Percentiles rank a stretch among this genome's conserved stretches.
These are phyloP conservation scores for Talaromyces sp. DNA, from an alignment of 2,329 filamentous ascomycete species.

Conservation along the genomic window DNA sequence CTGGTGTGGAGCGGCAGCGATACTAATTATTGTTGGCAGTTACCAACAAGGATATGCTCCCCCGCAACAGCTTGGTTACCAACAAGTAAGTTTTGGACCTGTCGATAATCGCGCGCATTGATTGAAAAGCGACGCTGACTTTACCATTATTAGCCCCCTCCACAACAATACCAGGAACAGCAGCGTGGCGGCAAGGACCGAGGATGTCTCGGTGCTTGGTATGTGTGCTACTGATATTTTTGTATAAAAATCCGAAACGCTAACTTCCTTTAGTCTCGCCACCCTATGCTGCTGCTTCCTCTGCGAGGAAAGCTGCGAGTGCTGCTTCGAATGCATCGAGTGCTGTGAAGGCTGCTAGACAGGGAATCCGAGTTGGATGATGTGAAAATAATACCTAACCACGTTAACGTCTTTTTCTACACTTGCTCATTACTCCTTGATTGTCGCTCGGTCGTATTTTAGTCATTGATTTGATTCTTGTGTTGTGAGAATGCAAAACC, in stretches of 20 bases:
- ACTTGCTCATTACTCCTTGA: background rate
- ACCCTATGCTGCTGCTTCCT: conserved; percentile 61
- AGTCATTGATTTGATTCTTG: background rate
- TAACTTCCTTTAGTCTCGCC: conserved; percentile 40
- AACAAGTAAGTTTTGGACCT: conserved; percentile 18
- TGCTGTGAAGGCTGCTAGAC: conserved; percentile 41
- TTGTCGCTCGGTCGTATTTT: background rate
- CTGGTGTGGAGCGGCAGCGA: background rate
- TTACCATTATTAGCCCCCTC: conserved; percentile 27
- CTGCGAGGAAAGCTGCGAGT: conserved; percentile 61
- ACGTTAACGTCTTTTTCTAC: background rate
- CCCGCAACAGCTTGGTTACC: conserved; percentile 30
- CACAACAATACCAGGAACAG: conserved; percentile 31
- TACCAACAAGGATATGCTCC: conserved; percentile 28
- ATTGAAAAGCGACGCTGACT: background rate
- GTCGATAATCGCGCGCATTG: background rate
- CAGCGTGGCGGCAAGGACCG: conserved; percentile 37
- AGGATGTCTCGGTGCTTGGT: conserved; percentile 51
- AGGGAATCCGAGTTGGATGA: background rate
- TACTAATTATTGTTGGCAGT: background rate
- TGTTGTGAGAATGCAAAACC: background rate
- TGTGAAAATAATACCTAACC: background rate
- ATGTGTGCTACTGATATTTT: conserved; percentile 17
- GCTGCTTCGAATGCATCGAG: conserved; percentile 59
- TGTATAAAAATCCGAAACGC: conserved; percentile 10